Conservation (phyloP, 352 stramenopile genomes). For the Globisporangium canariense region DNA sequence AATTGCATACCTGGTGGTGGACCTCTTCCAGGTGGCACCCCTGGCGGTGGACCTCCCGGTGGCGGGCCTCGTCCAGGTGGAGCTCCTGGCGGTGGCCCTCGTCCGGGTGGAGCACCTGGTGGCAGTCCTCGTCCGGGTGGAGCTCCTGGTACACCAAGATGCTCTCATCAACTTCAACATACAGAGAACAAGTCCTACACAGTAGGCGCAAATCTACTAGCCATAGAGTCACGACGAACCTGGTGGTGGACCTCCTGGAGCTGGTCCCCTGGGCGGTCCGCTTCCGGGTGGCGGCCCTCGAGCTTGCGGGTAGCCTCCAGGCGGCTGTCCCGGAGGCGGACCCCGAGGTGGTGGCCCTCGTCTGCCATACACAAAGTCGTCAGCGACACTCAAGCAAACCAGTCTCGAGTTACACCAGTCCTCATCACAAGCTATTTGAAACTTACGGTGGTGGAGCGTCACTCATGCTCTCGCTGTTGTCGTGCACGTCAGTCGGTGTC, state of each 20-base stretch:
- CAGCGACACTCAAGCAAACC: background rate
- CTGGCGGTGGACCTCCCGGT: conserved; percentile 17
- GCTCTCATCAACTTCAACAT: background rate
- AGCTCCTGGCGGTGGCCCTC: conserved; percentile 22
- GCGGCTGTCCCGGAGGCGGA: conserved; percentile 30
- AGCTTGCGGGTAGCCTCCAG: conserved; percentile 45
- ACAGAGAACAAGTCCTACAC: background rate
- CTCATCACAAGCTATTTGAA: no score
- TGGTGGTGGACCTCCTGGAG: conserved; percentile 41
- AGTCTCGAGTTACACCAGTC: background rate
- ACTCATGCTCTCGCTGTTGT: conserved; percentile 22
- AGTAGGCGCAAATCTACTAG: background rate
- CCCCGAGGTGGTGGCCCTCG: conserved; percentile 30
- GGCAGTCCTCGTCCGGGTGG: conserved; percentile 10
- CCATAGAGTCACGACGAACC: conserved; percentile 18
- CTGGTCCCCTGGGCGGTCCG: conserved; percentile 26
- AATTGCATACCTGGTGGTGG: conserved; percentile 21
- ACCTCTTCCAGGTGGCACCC: conserved; percentile 24
- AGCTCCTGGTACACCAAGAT: conserved; percentile 16
- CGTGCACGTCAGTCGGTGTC: background rate
- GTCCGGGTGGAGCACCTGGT: conserved; percentile 8
- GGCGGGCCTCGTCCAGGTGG: conserved; percentile 16
- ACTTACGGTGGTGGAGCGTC: conserved; percentile 25
- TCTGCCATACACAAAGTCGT: background rate
- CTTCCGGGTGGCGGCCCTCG: conserved; percentile 48